Base-by-base conservation (phyloP, 139 green algal species). In the Chlorella sp. region DNA sequence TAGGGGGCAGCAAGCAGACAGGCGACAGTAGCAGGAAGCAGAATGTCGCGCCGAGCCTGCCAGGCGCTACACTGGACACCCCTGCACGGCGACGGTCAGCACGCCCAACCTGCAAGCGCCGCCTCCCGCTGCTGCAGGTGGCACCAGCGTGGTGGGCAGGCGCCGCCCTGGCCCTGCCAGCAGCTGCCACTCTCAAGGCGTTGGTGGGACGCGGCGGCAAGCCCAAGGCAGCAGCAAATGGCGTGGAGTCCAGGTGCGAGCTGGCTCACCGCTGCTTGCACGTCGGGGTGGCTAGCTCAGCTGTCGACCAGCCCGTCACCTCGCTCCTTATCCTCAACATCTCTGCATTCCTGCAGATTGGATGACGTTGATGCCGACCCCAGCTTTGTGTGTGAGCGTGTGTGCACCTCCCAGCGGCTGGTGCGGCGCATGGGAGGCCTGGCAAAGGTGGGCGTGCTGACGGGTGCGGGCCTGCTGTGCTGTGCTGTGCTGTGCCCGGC, bases 361-460 rank as follows among this genome's bases (percentile, higher is more conserved):
- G 91, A 93, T 34, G 87, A 91, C 28, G 84, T 68, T 14, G 71
- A 21, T 30, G 84, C 39, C 66, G 91, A 93, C 39, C 92, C 92
- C 1, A 91, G 78, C n/a, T 99, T 99, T 89, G 94, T 98, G 32
- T 99, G 97, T 89, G 97, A 99, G 91, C 93, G 97, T 3, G 97
- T 99, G 34, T 99, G 97, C 95, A 97, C 97, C 15, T 98, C 96
- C 1, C 90, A 97, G 73, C 89, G 94, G 28, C 90, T 99, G 53
- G 91, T 99, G 77, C 91, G 93, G 26, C 92, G 94, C 3, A 92
- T 99, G 92, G 97, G 97, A 48, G 90, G 94, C 37, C 89, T 97
- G 19, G 93, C 96, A 22, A 98, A 98, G 94, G 96, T 97, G 36
- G 71, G 91, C 12, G 40, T n/a, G 69, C 18, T 71, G 34, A 4